Evolutionary conservation across 192 early-diverging fungal species (phyloP).

Genomic region (Coemansia umbellata): DNA sequence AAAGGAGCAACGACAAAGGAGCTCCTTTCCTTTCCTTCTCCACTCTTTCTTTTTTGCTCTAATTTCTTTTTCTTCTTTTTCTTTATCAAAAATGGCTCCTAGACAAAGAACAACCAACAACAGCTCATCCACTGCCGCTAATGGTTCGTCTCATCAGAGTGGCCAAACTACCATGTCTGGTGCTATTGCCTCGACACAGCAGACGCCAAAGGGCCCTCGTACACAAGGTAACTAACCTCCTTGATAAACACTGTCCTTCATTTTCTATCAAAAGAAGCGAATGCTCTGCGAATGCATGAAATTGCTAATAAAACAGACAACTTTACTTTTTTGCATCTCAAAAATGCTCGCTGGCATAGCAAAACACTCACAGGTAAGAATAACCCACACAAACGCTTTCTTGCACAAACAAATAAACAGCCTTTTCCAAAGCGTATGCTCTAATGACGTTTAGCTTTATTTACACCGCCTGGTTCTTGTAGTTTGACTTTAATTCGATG

Average conservation of each 20-base stretch:
- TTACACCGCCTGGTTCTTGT: constrained; percentile 2
- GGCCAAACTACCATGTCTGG: not conserved
- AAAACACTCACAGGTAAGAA: constrained; percentile 28
- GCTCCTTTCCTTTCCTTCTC: not conserved
- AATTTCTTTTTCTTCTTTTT: not conserved
- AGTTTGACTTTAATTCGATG: constrained; percentile 47
- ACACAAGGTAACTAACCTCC: constrained; percentile 4
- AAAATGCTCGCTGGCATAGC: too few relatives aligned
- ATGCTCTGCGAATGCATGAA: too few relatives aligned
- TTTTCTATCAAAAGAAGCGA: too few relatives aligned
- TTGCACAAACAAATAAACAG: not conserved
- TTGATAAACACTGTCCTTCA: too few relatives aligned
- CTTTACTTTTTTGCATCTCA: too few relatives aligned
- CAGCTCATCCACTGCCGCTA: not conserved
- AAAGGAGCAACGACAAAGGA: not conserved
- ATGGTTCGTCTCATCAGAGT: not conserved
- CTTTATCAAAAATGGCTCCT: constrained; percentile 2
- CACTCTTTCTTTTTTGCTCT: constrained; percentile 3
- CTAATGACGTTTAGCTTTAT: too few relatives aligned
- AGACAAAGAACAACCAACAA: constrained; percentile 1
- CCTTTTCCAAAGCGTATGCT: too few relatives aligned
- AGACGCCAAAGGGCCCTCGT: not conserved
- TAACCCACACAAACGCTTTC: not conserved
- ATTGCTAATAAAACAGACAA: not conserved
- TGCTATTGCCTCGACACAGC: not conserved